Conservation (phyloP, 2,329 filamentous ascomycete genomes). For the Cytospora paraplurivora region DNA sequence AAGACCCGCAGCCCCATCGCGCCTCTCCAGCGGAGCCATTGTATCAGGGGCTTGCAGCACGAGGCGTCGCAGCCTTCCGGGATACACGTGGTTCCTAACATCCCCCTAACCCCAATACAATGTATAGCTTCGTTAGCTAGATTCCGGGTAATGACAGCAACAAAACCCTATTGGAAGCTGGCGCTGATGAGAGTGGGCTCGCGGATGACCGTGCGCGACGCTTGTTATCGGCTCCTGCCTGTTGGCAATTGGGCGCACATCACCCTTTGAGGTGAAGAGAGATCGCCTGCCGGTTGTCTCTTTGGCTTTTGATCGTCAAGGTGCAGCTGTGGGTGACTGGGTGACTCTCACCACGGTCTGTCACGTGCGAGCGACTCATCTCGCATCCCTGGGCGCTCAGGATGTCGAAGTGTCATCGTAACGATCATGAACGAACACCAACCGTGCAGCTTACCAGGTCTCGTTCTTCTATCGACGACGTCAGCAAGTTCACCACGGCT, state of each 20-base stretch:
- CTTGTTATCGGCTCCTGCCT: background rate
- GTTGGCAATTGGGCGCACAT: background rate
- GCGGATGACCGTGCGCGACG: background rate
- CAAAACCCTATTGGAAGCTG: background rate
- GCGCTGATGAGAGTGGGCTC: slow-evolving; percentile 4
- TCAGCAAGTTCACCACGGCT: background rate
- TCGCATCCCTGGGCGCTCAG: too few relatives aligned
- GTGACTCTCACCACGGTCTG: too few relatives aligned
- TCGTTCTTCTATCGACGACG: too few relatives aligned
- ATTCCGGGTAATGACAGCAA: background rate
- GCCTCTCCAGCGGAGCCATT: slow-evolving; percentile 2
- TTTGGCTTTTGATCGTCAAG: too few relatives aligned
- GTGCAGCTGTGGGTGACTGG: too few relatives aligned
- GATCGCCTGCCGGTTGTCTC: too few relatives aligned
- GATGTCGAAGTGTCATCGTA: too few relatives aligned
- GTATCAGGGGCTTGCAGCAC: slow-evolving; percentile 21
- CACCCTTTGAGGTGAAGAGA: background rate
- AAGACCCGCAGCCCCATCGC: slow-evolving; percentile 4
- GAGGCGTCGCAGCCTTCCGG: background rate
- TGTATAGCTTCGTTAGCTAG: background rate
- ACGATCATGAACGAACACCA: too few relatives aligned
- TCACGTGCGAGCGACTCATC: too few relatives aligned
- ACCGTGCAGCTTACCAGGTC: too few relatives aligned
- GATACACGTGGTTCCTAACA: background rate
- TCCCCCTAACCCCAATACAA: background rate